Conservation (phyloP, 169 alveolate genomes). For the Blepharisma undulans region DNA sequence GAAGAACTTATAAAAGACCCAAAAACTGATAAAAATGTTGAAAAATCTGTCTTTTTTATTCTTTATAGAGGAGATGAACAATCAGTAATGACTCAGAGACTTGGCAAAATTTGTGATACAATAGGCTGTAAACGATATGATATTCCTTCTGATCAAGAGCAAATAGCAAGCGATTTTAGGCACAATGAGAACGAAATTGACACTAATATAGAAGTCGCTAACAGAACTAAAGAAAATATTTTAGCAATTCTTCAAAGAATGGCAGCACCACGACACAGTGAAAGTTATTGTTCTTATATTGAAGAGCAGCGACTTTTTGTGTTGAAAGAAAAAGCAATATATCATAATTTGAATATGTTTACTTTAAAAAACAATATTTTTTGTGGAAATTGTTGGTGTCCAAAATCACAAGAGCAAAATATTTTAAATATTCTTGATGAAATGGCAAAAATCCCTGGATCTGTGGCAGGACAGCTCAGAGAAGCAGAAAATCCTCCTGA, state of each 20-base stretch:
- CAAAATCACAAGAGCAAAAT: slow-evolving; percentile 89
- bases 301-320: slow-evolving; percentile 94
- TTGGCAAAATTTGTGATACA: slow-evolving; percentile 91
- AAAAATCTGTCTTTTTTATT: slow-evolving; percentile 93
- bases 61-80: slow-evolving; percentile 90
- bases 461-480: slow-evolving; percentile 59
- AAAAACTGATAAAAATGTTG: slow-evolving; percentile 59
- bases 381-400: slow-evolving; percentile 97
- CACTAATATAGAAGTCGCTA: slow-evolving; percentile 37
- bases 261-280: background rate
- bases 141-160: slow-evolving; percentile 46
- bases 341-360: slow-evolving; percentile 90
- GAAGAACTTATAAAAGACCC: slow-evolving; percentile 76
- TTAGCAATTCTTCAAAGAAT: slow-evolving; percentile 2
- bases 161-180: slow-evolving; percentile 30
- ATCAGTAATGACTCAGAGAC: slow-evolving; percentile 86
- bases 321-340: slow-evolving; percentile 94
- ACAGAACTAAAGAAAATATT: slow-evolving; percentile 38
- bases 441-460: background rate
- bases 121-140: slow-evolving; percentile 52
- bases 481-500: slow-evolving; percentile 70
- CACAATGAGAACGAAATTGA: slow-evolving; percentile 44
- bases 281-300: slow-evolving; percentile 77
- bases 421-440: slow-evolving; percentile 64
- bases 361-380: slow-evolving; percentile 90